These are phyloP conservation scores for Odonthalia washingtoniensis DNA, from an alignment of 31 red algal genomes.

Conservation along the genomic window DNA sequence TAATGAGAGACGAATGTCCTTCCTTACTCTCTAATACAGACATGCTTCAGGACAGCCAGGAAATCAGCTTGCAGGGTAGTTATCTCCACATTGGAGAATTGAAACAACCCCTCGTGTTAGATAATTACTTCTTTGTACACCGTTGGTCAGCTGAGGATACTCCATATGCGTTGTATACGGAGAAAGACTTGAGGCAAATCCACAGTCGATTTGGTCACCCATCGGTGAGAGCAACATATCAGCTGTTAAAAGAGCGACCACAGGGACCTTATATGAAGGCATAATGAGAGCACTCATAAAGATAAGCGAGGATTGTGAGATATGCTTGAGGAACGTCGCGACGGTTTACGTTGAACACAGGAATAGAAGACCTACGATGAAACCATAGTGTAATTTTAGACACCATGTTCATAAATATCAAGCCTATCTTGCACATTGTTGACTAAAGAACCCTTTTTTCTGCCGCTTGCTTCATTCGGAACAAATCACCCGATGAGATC, in stretches of 20 bases:
- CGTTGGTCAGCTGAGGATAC: background rate
- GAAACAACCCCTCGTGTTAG: background rate
- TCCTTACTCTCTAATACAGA: background rate
- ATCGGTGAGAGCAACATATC: background rate
- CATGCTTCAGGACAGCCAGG: background rate
- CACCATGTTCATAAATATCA: no score
- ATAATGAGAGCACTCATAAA: slow-evolving; percentile 18
- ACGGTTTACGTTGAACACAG: no score
- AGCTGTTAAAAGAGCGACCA: background rate
- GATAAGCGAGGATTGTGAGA: slow-evolving; percentile 38
- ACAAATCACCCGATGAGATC: no score
- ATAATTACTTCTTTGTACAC: slow-evolving; percentile 11
- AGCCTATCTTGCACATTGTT: no score
- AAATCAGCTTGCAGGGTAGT: background rate
- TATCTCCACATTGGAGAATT: background rate
- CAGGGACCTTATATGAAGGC: background rate
- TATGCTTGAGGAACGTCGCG: no score
- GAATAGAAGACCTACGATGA: no score
- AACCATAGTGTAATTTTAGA: no score
- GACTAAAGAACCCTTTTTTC: no score
- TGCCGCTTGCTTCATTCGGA: no score
- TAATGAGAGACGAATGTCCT: background rate
- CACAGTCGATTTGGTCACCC: background rate
- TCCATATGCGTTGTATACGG: background rate
- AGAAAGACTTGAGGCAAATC: background rate